phyloP scores from a whole-genome alignment of 257 asterid species.

The Capsicum baccatum region DNA sequence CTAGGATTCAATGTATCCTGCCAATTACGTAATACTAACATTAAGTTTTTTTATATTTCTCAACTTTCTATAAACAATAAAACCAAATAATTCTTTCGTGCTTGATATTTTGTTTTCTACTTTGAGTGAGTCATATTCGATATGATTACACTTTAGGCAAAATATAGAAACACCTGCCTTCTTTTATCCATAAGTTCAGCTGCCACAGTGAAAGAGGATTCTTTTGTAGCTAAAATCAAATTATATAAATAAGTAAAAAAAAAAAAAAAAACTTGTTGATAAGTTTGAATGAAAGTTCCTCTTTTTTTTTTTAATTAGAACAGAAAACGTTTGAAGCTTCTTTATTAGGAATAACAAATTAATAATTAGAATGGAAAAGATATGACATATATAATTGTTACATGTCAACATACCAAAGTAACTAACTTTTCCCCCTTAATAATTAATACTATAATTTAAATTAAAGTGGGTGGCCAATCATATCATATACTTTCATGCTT shows the following conservation, averaged over 20 bases:
- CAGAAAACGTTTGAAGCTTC: not conserved
- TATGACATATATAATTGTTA: slow-evolving; percentile 10
- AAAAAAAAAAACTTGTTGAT: not conserved
- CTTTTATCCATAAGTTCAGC: slow-evolving; percentile 15
- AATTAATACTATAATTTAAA: not conserved
- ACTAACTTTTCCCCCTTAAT: not conserved
- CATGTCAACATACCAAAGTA: slow-evolving; percentile 12
- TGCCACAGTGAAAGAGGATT: not conserved
- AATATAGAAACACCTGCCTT: not conserved
- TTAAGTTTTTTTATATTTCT: not conserved
- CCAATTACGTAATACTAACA: not conserved
- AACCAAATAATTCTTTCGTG: not conserved
- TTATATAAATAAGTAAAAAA: not conserved
- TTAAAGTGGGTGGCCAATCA: slow-evolving; percentile 46
- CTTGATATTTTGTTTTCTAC: slow-evolving; percentile 4
- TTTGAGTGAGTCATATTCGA: slow-evolving; percentile 26
- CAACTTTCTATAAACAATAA: not conserved
- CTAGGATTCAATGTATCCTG: slow-evolving; percentile 10
- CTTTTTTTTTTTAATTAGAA: not conserved
- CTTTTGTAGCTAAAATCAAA: not conserved
- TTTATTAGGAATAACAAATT: not conserved
- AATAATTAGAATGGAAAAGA: not conserved
- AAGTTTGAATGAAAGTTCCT: not conserved
- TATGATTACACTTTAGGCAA: slow-evolving; percentile 24
- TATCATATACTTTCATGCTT: slow-evolving; percentile 30